phyloP scores from a whole-genome alignment of 2,329 filamentous ascomycete species.

The Xylariaceae sp. region DNA sequence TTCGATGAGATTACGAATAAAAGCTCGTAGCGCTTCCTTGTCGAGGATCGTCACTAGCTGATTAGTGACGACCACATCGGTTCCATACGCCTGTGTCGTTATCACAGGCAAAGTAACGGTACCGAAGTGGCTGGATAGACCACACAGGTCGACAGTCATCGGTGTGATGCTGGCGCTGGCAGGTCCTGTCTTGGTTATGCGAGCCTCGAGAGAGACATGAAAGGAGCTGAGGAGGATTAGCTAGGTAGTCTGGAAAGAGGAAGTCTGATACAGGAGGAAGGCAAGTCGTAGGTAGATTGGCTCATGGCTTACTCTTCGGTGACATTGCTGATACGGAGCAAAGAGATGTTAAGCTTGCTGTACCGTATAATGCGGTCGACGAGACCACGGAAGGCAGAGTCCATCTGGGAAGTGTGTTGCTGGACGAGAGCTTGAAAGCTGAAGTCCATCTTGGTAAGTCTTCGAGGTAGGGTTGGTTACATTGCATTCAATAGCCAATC shows the following conservation, averaged over 20 bases:
- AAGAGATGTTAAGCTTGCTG: conserved; percentile 33
- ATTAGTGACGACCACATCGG: conserved; percentile 28
- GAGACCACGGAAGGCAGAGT: conserved; percentile 32
- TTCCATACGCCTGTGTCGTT: conserved; percentile 26
- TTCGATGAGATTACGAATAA: conserved; percentile 33
- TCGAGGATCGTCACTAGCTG: conserved; percentile 37
- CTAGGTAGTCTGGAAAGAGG: neutral
- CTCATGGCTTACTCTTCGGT: conserved; percentile 38
- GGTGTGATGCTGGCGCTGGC: conserved; percentile 13
- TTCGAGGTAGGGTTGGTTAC: neutral
- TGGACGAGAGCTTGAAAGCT: conserved; percentile 30
- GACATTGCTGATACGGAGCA: conserved; percentile 39
- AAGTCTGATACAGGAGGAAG: neutral
- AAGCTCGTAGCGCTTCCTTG: conserved; percentile 32
- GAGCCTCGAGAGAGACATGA: conserved; percentile 35
- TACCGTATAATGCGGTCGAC: conserved; percentile 30
- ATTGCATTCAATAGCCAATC: conserved; percentile 5
- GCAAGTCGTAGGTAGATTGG: conserved; percentile 8
- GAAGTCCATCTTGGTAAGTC: conserved; percentile 19
- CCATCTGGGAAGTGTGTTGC: conserved; percentile 30
- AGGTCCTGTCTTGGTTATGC: conserved; percentile 33
- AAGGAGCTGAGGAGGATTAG: conserved; percentile 32
- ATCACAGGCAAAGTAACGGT: conserved; percentile 34
- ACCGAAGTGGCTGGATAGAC: conserved; percentile 33
- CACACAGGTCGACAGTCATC: conserved; percentile 24